Base-by-base conservation (phyloP, 2,329 filamentous ascomycete species). In the Exophiala xenobiotica region DNA sequence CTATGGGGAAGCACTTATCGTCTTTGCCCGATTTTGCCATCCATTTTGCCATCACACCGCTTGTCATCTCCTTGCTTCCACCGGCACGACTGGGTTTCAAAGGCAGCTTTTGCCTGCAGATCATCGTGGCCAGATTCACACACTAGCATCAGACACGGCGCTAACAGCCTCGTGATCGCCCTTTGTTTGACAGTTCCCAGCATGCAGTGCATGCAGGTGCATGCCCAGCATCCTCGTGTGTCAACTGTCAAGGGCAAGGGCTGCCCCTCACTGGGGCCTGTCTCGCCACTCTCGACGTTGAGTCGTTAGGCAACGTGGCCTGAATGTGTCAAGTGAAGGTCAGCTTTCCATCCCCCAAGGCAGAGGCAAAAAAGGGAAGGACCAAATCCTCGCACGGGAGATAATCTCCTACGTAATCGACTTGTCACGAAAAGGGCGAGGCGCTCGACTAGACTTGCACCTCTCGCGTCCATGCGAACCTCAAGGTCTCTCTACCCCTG, bases 381-480 rank as follows among this genome's bases (percentile, higher is more conserved):
- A n/a, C n/a, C 33, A 23, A 42, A 45, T 42, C 39, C 44, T 41
- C 55, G 51, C 48, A 54, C 38, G 40, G 22, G 29, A 14, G 44
- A 42, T 48, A 53, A 49, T 53, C 46, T 58, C 55, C 31, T 55
- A 58, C 55, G 55, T 58, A 58, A 58, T 55, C 51, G 45, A n/a
- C 27, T 46, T 58, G 55, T 51, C 51, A 54, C 55, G 41, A 40
- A n/a, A 33, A 33, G 40, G 41, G 14, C 23, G 40, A 24, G 27
- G 39, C 37, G 43, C 51, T 46, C 31, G 46, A 40, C 38, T 23
- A 40, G 20, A 40, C 38, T 40, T 40, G 38, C 37, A 39, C 8
- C 18, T 20, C 12, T 39, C n/a, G 51, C 29, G 31, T 12, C 47
- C 38, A 40, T 46, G 43, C 49, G 43, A 46, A 47, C 29, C 44